Evolutionary conservation across 1,284 basidiomycete genomes (phyloP), one percentile per base, ranked within the genome.

Genomic region (Pseudozyma sp.): DNA sequence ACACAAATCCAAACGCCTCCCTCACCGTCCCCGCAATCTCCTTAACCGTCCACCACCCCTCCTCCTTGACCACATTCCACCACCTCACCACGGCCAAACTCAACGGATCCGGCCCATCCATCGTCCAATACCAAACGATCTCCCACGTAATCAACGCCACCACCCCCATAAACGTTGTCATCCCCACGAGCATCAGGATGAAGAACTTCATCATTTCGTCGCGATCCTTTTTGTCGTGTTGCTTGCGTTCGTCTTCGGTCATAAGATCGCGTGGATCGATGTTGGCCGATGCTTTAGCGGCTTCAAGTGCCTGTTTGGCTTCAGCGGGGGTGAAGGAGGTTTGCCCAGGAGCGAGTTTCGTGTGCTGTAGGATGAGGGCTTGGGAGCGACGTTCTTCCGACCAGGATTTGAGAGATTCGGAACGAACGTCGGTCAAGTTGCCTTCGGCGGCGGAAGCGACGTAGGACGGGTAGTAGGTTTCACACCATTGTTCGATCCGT

Each of bases 401-500:
- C 76, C 80, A 84, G 7, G 59, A 60, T 34, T 74, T 66, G 39
- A 79, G 59, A 13, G 64, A 68, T 0, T 36, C 52, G 4, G 76
- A 60, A 16, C 82, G 78, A 1, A 69, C 66, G 42, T 83, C 83
- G 12, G 47, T 13, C 21, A 45, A 13, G 4, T 64, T 63, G 36
- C 62, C 67, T 8, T 64, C 69, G 4, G 51, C 38, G 0, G 57
- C 65, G 0, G 70, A 56, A 21, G 66, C 63, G 36, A 85, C 56
- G 40, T 74, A 85, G 12, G 75, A 74, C 1, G 83, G 83, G 52
- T 82, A 85, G 63, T 76, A 78, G 18, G 70, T 70, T 53, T 85
- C 83, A 51, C 76, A 78, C 83, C 83, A 85, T 39, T 64, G 59
- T 53, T 85, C 81, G 58, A 85, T 84, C 6, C 79, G 53, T 5